Evolutionary conservation across 345 rosid species (phyloP).

Genomic region (Citropsis articulata): DNA sequence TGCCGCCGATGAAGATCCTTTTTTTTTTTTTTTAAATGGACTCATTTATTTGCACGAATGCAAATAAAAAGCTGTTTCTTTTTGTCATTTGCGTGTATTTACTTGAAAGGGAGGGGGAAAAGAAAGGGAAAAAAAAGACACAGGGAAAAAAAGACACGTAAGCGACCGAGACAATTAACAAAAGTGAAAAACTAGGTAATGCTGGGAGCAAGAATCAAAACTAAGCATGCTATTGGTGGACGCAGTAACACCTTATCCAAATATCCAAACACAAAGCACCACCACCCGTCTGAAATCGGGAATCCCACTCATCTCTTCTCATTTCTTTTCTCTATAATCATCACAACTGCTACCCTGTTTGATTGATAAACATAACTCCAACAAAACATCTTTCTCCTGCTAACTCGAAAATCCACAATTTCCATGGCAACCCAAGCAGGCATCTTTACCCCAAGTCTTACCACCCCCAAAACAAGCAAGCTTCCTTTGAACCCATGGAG

Average conservation of each 20-base stretch:
- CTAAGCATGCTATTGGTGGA: slow-evolving; percentile 42
- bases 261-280: slow-evolving; percentile 8
- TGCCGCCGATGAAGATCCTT: too few relatives aligned
- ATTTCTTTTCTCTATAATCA: neutral
- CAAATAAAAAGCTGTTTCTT: too few relatives aligned
- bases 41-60: too few relatives aligned
- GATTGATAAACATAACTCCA: neutral
- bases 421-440: slow-evolving; percentile 77
- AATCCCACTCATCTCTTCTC: neutral
- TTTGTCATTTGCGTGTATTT: too few relatives aligned
- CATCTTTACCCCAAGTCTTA: slow-evolving; percentile 53
- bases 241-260: slow-evolving; percentile 47
- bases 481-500: slow-evolving; percentile 44
- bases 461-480: slow-evolving; percentile 42
- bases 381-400: neutral
- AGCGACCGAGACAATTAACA: too few relatives aligned
- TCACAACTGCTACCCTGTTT: neutral
- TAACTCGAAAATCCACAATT: neutral
- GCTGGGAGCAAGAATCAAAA: slow-evolving; percentile 33
- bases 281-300: slow-evolving; percentile 21
- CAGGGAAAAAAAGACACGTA: too few relatives aligned
- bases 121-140: too few relatives aligned
- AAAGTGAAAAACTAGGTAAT: neutral
- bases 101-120: too few relatives aligned
- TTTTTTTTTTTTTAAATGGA: too few relatives aligned